Base-by-base conservation (phyloP, 495 filamentous ascomycete genomes). In the Lineolata rhizophorae region DNA sequence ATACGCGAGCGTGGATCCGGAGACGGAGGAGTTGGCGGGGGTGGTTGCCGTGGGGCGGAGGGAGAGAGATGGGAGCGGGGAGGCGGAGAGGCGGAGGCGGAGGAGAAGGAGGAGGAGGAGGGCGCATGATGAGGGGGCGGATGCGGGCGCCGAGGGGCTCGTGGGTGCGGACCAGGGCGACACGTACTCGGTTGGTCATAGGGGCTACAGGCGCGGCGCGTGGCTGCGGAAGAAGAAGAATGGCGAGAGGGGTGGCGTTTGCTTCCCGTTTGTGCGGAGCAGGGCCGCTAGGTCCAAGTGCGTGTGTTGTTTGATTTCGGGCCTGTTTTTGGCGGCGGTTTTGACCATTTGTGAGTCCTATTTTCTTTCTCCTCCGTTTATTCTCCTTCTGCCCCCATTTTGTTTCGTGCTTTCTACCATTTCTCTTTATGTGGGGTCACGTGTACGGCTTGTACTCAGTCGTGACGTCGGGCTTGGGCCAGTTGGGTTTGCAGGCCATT, bases 331-430 rank as follows among this genome's bases (percentile, higher is more conserved):
- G 8, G 30, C 18, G 4, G 18, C 18, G 8, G 9, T 32, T 9
- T 18, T 32, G 9, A 21, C 30, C 5, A 32, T 21, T 18, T 32
- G 30, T 32, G 5, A 30, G 2, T 15, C n/a, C n/a, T n/a, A n/a
- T n/a, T n/a, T n/a, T n/a, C n/a, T n/a, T n/a, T n/a, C n/a, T n/a
- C n/a, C n/a, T n/a, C n/a, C n/a, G n/a, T n/a, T n/a, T n/a, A n/a
- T n/a, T n/a, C n/a, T n/a, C n/a, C 22, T 25, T 25, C 22, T 25
- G 6, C 22, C 22, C n/a, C 6, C n/a, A 25, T 25, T 6, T 6
- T 25, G 22, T n/a, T 6, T 25, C 6, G n/a, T 25, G n/a, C 6
- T n/a, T 25, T 6, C 22, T 25, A 25, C 6, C 22, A 25, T 25
- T 25, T n/a, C n/a, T n/a, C n/a, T n/a, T n/a, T n/a, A n/a, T n/a